Base-by-base conservation (phyloP, 129 eudicot genomes). In the Flaveria bidentis region DNA sequence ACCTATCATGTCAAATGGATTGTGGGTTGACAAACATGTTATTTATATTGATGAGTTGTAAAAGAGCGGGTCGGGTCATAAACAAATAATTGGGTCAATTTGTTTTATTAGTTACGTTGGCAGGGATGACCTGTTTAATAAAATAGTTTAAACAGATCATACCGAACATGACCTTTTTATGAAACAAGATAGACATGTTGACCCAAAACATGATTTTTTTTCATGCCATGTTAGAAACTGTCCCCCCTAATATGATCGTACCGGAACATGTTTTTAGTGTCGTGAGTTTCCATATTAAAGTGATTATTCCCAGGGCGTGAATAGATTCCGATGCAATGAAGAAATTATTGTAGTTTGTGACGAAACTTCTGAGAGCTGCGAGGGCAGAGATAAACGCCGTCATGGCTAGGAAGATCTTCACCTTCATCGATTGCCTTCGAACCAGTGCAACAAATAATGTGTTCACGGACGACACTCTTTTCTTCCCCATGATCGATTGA, bases 201-300 rank as follows among this genome's bases (percentile, higher is more conserved):
- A 36, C 41, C 41, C 41, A 36, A 36, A 36, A 36, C 7, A 36
- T 36, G 41, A 36, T 36, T 36, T 36, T 36, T 36, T 36, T 36
- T 6, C n/a, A 36, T 36, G 41, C 7, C 41, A 36, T 36, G 41
- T 36, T 1, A 36, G 41, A 36, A 36, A 36, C 8, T 5, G 2
- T 2, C 49, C 2, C 2, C 49, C 49, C 49, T 45, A 22, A 17
- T 55, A 5, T 18, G 25, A 53, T 7, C 23, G 0, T 78, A 94
- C 97, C 98, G 3, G 98, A 84, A 72, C 96, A 94, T 58, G 91
- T 86, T 63, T 85, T 88, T 57, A 81, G 85, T 49, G 96, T 84
- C 57, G 84, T 76, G 85, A 91, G 96, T 88, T 94, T 94, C 80
- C 82, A 87, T 83, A 89, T 77, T 36, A 94, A 78, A 79, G 86